These are phyloP conservation scores for Phytophthora ohioensis DNA, from an alignment of 352 stramenopile genomes.

Conservation along the genomic window DNA sequence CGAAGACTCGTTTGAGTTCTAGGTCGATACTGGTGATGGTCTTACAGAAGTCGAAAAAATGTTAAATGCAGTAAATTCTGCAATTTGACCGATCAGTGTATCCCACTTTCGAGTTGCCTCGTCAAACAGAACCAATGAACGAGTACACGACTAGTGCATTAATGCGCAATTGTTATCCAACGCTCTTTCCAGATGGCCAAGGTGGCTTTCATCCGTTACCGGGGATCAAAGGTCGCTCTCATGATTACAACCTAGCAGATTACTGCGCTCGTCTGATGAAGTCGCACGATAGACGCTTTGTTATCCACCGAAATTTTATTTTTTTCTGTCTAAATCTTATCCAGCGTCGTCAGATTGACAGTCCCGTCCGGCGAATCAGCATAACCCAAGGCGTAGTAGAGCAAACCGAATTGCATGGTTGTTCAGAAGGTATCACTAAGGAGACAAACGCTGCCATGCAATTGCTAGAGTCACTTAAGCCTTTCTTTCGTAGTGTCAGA, in stretches of 20 bases:
- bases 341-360: neutral
- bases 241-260: neutral
- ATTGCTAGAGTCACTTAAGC: neutral
- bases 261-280: neutral
- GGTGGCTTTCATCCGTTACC: neutral
- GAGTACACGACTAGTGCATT: neutral
- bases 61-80: neutral
- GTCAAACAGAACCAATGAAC: neutral
- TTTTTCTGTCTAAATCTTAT: neutral
- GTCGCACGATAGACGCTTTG: neutral
- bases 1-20: constrained; percentile 5
- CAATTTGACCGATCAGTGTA: neutral
- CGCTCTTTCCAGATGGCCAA: neutral
- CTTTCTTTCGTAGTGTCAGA: constrained; percentile 2
- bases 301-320: neutral
- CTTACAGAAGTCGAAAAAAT: neutral
- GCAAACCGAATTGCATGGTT: neutral
- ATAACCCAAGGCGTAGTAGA: neutral
- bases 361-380: neutral
- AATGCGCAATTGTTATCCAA: neutral
- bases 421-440: neutral
- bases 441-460: neutral
- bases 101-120: neutral
- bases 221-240: neutral
- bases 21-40: neutral